phyloP scores from a whole-genome alignment of 805 yeast species.

The Candida andamanensis region DNA sequence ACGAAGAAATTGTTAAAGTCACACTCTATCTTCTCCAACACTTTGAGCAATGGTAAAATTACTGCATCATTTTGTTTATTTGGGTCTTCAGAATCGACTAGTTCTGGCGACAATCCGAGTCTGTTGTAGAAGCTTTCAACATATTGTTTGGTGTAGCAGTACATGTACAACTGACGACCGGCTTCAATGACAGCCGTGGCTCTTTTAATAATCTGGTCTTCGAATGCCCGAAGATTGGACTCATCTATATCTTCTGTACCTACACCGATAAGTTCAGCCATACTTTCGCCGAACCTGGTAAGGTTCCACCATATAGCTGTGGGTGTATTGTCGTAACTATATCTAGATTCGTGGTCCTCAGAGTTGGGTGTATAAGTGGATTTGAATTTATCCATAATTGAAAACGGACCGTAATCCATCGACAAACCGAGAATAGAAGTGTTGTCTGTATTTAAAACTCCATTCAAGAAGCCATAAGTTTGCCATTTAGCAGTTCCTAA shows the following conservation, averaged over 20 bases:
- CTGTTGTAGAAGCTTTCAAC: slow-evolving; percentile 54
- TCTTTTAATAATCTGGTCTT: slow-evolving; percentile 47
- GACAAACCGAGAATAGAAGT: slow-evolving; percentile 85
- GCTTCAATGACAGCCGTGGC: slow-evolving; percentile 61
- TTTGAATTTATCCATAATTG: slow-evolving; percentile 80
- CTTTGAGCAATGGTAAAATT: slow-evolving; percentile 55
- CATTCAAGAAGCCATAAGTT: slow-evolving; percentile 86
- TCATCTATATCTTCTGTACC: slow-evolving; percentile 50
- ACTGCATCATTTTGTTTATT: slow-evolving; percentile 40
- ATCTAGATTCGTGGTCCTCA: slow-evolving; percentile 69
- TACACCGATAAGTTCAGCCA: slow-evolving; percentile 78
- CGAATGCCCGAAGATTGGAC: slow-evolving; percentile 41
- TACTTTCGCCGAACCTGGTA: slow-evolving; percentile 74
- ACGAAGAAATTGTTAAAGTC: slow-evolving; percentile 82
- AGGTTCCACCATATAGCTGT: slow-evolving; percentile 91
- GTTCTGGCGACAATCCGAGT: slow-evolving; percentile 53
- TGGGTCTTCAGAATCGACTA: slow-evolving; percentile 27
- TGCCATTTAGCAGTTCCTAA: slow-evolving; percentile 79
- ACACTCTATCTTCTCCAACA: slow-evolving; percentile 55
- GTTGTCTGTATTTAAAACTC: slow-evolving; percentile 92
- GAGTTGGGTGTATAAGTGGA: slow-evolving; percentile 85
- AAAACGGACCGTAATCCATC: slow-evolving; percentile 93
- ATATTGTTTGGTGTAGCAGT: slow-evolving; percentile 55
- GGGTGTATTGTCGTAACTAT: slow-evolving; percentile 81
- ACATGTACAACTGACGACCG: slow-evolving; percentile 63